These are phyloP conservation scores for Escovopsis sp. DNA, from an alignment of 2,329 filamentous ascomycete species.

Conservation along the genomic window DNA sequence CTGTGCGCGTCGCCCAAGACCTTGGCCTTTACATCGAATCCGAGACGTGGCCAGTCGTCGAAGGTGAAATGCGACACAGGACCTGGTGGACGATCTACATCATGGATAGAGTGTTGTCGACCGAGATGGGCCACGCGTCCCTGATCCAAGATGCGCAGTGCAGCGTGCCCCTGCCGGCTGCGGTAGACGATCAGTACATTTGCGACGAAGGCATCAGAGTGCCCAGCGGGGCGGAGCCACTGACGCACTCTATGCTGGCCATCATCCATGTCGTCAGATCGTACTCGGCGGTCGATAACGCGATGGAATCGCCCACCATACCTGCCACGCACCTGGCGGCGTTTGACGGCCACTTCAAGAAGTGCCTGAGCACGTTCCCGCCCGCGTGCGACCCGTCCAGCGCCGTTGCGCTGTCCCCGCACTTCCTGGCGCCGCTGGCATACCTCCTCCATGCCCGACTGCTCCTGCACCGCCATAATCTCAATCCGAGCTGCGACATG, in stretches of 20 bases:
- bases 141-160: conserved; percentile 81
- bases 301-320: conserved; percentile 53
- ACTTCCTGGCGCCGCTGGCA: conserved; percentile 58
- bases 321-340: conserved; percentile 52
- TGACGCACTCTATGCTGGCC: conserved; percentile 59
- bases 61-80: conserved; percentile 72
- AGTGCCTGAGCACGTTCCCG: conserved; percentile 64
- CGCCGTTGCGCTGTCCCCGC: conserved; percentile 54
- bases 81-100: conserved; percentile 94
- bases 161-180: conserved; percentile 65
- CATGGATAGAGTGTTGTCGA: conserved; percentile 65
- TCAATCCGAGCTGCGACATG: conserved; percentile 54
- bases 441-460: conserved; percentile 75
- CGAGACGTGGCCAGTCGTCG: conserved; percentile 57
- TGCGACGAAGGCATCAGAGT: conserved; percentile 40
- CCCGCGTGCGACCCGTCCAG: conserved; percentile 55
- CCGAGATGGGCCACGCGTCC: conserved; percentile 68
- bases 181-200: conserved; percentile 68
- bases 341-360: conserved; percentile 68
- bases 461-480: conserved; percentile 75
- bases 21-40: conserved; percentile 67
- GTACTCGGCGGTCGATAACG: conserved; percentile 58
- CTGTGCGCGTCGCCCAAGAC: conserved; percentile 69
- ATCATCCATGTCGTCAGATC: conserved; percentile 71
- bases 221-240: conserved; percentile 35